Conservation (phyloP, 495 filamentous ascomycete species). For the Amorphotheca resinae region DNA sequence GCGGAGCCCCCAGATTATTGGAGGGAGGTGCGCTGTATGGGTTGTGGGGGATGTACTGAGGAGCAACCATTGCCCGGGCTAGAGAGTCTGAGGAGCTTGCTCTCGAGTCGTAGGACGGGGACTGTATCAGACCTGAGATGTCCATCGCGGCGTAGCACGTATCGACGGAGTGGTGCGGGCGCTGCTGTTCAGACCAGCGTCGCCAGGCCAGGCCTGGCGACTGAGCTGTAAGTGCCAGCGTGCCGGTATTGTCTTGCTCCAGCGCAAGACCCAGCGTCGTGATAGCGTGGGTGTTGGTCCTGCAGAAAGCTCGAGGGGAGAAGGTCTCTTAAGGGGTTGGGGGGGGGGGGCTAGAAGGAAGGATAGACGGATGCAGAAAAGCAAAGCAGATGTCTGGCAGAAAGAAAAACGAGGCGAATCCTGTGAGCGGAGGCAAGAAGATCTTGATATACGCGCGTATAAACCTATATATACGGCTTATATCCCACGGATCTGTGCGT, state of each 20-base stretch:
- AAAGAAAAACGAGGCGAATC: neutral
- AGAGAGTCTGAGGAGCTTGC: constrained; percentile 10
- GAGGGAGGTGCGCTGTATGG: constrained; percentile 9
- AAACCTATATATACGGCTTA: no score
- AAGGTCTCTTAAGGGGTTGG: neutral
- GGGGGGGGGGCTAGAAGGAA: neutral
- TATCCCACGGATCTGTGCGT: no score
- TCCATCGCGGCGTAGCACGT: constrained; percentile 19
- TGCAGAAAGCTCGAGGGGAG: no score
- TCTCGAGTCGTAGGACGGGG: constrained; percentile 18
- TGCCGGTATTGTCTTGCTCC: constrained; percentile 23
- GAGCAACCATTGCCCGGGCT: constrained; percentile 17
- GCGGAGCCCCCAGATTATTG: constrained; percentile 6
- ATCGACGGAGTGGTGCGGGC: constrained; percentile 11
- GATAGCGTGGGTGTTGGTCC: no score
- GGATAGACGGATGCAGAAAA: constrained; percentile 3
- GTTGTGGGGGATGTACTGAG: constrained; percentile 13
- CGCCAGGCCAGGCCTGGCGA: constrained; percentile 20
- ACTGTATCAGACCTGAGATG: constrained; percentile 19
- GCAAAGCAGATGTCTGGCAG: neutral
- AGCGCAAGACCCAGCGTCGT: constrained; percentile 19
- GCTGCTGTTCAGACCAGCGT: constrained; percentile 19
- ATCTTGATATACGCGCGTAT: no score
- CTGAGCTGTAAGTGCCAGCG: constrained; percentile 22
- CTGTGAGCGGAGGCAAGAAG: neutral